Evolutionary conservation across 2,329 filamentous ascomycete genomes (phyloP), one percentile per base, ranked within the genome.

Genomic region (Penicillium hesseltinei): DNA sequence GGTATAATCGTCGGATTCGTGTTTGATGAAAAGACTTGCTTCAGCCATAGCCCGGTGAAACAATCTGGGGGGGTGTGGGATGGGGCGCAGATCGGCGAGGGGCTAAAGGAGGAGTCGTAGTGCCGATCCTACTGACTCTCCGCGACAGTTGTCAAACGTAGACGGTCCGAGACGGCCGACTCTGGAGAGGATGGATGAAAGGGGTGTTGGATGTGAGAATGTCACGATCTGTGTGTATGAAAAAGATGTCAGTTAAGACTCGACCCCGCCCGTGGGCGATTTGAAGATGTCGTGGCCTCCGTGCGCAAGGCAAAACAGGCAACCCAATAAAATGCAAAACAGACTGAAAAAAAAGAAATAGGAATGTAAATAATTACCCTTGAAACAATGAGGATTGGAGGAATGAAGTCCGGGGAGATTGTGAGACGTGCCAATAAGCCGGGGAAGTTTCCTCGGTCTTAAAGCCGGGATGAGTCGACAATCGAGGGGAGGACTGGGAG

Each of bases 21-120:
- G 81, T 78, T 89, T 89, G 75, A 89, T 88, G 74, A 81, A 88
- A 69, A 81, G 80, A 68, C 80, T 80, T 69, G 81, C 80, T 68
- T 82, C 79, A 64, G 79, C 79, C 82, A 85, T 85, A 49, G 61
- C 53, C 55, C 39, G 50, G 61, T 53, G 39, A 31, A 55, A 54
- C 35, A 29, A 42, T 58, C n/a, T 55, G 31, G 19, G 39, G 27
- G 39, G 27, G 21, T 56, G 19, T 7, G 11, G 19, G 8, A 33
- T 47, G 36, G 29, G 49, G 50, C 21, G 46, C 43, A 45, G 36
- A 56, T 61, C 57, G 60, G 57, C 58, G 53, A 54, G 55, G 36
- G 23, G 44, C 23, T 27, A 49, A 49, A 51, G 45, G 55, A 57
- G 43, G 39, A 57, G 55, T 54, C 38, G 55, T 57, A 54, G 55